These are phyloP conservation scores for Backusella tuberculispora DNA, from an alignment of 192 early-diverging fungal species.

Conservation along the genomic window DNA sequence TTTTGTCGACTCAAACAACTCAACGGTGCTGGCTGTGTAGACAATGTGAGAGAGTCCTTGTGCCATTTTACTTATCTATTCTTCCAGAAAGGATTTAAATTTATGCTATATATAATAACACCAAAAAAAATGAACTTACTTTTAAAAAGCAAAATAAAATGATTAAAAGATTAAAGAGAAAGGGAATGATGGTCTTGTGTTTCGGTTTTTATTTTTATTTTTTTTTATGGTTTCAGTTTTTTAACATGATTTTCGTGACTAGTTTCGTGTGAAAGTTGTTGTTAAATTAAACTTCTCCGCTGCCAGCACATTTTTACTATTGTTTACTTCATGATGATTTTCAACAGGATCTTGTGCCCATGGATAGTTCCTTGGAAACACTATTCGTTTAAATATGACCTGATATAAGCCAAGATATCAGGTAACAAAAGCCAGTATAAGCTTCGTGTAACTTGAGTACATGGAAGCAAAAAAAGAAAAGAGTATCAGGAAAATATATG, in stretches of 20 bases:
- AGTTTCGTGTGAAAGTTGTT: slow-evolving; percentile 13
- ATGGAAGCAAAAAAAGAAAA: background rate
- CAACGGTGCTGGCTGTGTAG: slow-evolving; percentile 21
- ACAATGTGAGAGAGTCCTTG: slow-evolving; percentile 37
- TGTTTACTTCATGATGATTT: background rate
- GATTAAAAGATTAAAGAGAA: background rate
- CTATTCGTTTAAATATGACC: background rate
- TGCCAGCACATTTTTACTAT: background rate
- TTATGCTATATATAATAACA: background rate
- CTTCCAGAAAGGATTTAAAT: background rate
- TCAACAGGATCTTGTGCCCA: background rate
- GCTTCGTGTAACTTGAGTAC: background rate
- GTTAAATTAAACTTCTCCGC: background rate
- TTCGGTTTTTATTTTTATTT: slow-evolving; percentile 16
- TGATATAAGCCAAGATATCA: background rate
- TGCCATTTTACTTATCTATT: slow-evolving; percentile 4
- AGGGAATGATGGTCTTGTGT: slow-evolving; percentile 1
- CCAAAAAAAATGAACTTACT: background rate
- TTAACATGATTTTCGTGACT: slow-evolving; percentile 8
- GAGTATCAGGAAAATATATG: too few species aligned
- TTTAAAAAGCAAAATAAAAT: background rate
- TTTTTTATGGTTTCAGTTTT: slow-evolving; percentile 17
- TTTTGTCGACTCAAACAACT: slow-evolving; percentile 16
- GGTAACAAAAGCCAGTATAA: background rate
- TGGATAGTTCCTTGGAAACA: background rate